These are phyloP conservation scores for Silene vulgaris DNA, from an alignment of 179 eudicot genomes.

Conservation along the genomic window DNA sequence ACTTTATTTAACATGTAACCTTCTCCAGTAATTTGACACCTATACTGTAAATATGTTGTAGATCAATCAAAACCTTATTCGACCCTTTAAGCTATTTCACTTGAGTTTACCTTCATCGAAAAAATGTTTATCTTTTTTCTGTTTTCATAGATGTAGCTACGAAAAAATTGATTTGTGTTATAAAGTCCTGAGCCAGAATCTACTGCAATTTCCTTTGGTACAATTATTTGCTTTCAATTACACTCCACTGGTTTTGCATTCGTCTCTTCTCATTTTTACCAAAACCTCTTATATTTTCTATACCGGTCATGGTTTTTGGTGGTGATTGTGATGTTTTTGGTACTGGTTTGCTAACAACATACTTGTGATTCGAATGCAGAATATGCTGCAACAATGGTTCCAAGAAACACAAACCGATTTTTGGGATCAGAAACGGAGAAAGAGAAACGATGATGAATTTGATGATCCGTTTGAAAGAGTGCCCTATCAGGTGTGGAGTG, in stretches of 20 bases:
- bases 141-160: background rate
- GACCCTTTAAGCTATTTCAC: background rate
- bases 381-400: constrained; percentile 68
- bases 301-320: background rate
- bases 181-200: no score
- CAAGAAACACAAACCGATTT: constrained; percentile 46
- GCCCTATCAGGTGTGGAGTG: constrained; percentile 95
- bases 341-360: constrained; percentile 16
- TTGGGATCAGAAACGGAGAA: constrained; percentile 46
- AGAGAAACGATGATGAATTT: constrained; percentile 36
- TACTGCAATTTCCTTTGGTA: background rate
- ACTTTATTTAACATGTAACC: background rate
- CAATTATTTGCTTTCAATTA: background rate
- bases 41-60: background rate
- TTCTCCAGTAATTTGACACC: background rate
- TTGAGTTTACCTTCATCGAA: background rate
- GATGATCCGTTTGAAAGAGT: constrained; percentile 47
- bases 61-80: background rate
- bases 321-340: background rate
- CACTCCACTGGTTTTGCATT: background rate
- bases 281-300: background rate
- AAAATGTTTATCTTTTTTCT: background rate
- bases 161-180: no score
- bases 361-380: constrained; percentile 41
- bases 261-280: background rate